Evolutionary conservation across 2,329 filamentous ascomycete genomes (phyloP), one percentile per base, ranked within the genome.

Genomic region (Mycosphaerella sp.): DNA sequence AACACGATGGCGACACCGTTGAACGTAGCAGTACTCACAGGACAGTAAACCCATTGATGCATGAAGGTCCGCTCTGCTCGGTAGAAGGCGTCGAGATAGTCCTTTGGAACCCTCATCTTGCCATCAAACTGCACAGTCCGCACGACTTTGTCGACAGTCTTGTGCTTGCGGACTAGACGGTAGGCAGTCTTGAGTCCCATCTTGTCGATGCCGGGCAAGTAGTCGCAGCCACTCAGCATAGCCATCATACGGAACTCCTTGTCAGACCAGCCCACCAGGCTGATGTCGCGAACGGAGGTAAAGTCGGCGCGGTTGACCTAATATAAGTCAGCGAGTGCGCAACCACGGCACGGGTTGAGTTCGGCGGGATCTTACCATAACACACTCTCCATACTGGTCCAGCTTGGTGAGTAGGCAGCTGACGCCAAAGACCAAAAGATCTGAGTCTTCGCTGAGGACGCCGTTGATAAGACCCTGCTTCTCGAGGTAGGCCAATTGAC

Each of bases 141-240:
- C 50, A 98, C 73, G 14, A 94, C 79, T 52, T 84, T 85, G 46
- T 97, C 91, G 5, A 93, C 80, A 0, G 82, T 87, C 68, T 91
- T 95, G 72, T 95, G 81, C 68, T 94, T 95, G 53, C 91, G 83
- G 53, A 98, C 79, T 73, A 93, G 81, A 40, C 89, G 84, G 69
- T 98, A 87, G 0, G 93, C 91, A 5, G 90, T 97, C 75, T 96
- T 97, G 50, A 98, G 70, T 0, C 93, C 93, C 70, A 98, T 82
- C 44, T 86, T 86, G 50, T 82, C 84, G 55, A 98, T 87, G 52
- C 86, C 86, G 2, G 84, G 75, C n/a, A 97, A 78, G 68, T 98
- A 98, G 67, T 98, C 93, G 66, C 93, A 98, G 6, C 93, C 93
- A 66, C 89, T 95, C 53, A 98, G 73, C 59, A 98, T 98, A 36